These are phyloP conservation scores for Camelina hispida DNA, from an alignment of 345 rosid species.

Conservation along the genomic window DNA sequence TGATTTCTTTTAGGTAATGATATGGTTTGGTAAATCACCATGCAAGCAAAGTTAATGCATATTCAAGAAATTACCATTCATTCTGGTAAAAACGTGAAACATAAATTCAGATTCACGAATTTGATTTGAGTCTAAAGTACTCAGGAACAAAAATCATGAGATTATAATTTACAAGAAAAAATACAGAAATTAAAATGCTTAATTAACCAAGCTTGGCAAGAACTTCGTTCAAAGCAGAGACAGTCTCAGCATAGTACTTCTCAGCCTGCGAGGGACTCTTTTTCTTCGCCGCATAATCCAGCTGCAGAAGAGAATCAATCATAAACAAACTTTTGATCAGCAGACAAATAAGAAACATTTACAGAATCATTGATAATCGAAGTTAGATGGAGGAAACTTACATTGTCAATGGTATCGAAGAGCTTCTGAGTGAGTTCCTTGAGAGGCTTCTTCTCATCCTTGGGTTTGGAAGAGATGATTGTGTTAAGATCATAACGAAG, in stretches of 20 bases:
- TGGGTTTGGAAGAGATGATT: constrained; percentile 71
- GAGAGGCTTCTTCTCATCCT: constrained; percentile 72
- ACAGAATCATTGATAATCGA: neutral
- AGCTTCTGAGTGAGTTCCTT: constrained; percentile 75
- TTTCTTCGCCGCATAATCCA: constrained; percentile 90
- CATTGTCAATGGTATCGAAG: constrained; percentile 64
- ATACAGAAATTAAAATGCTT: constrained; percentile 8
- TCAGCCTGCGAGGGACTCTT: constrained; percentile 85
- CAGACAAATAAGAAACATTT: neutral
- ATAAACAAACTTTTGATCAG: constrained; percentile 2
- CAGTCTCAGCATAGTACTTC: constrained; percentile 81
- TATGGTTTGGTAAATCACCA: neutral
- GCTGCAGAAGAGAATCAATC: constrained; percentile 46
- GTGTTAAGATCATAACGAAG: constrained; percentile 96
- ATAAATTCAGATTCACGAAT: constrained; percentile 14
- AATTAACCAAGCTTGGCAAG: constrained; percentile 84
- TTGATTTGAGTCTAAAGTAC: constrained; percentile 25
- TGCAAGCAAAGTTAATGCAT: neutral
- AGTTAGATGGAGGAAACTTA: constrained; percentile 41
- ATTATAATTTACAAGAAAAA: constrained; percentile 32
- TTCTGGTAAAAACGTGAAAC: constrained; percentile 18
- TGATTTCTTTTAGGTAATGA: neutral
- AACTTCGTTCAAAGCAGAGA: constrained; percentile 76
- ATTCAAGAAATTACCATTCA: constrained; percentile 6
- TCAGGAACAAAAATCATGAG: constrained; percentile 31